A percentile compares a stretch with the other conserved stretches of the same genome.
Conservation (phyloP, 2,329 filamentous ascomycete genomes). For the Pseudogymnoascus sp. region DNA sequence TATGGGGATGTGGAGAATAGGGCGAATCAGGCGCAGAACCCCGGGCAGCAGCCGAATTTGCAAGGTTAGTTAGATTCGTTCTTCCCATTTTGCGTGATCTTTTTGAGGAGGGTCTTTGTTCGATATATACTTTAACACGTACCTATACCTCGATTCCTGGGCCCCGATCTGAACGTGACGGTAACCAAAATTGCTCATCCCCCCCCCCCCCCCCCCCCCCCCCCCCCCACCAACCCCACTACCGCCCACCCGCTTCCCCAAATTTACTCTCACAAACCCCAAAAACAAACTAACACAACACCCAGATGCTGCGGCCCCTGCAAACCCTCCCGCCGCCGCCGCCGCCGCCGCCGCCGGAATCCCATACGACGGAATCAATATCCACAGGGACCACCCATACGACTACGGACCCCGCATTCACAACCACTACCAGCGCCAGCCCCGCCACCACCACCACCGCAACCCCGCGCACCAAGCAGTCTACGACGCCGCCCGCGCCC, state of each 20-base stretch:
- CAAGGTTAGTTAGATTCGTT: background rate
- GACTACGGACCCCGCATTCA: no score
- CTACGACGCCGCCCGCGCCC: background rate
- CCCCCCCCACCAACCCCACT: no score
- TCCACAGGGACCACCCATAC: no score
- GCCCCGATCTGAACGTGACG: background rate
- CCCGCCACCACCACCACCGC: background rate
- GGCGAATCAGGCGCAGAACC: background rate
- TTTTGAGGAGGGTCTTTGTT: background rate
- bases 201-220: no score
- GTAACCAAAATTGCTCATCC: background rate
- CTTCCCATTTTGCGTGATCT: background rate
- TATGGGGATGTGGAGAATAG: background rate
- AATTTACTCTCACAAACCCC: background rate
- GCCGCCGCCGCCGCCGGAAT: background rate
- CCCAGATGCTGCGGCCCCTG: background rate
- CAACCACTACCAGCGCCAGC: background rate
- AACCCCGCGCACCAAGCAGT: background rate
- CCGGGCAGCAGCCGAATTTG: background rate
- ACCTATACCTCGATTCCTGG: background rate
- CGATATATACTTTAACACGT: background rate
- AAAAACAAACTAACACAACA: background rate
- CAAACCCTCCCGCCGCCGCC: background rate
- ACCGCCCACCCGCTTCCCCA: no score
- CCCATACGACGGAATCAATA: no score